phyloP scores from a whole-genome alignment of 768 basidiomycete genomes.

The Kwoniella bestiolae region DNA sequence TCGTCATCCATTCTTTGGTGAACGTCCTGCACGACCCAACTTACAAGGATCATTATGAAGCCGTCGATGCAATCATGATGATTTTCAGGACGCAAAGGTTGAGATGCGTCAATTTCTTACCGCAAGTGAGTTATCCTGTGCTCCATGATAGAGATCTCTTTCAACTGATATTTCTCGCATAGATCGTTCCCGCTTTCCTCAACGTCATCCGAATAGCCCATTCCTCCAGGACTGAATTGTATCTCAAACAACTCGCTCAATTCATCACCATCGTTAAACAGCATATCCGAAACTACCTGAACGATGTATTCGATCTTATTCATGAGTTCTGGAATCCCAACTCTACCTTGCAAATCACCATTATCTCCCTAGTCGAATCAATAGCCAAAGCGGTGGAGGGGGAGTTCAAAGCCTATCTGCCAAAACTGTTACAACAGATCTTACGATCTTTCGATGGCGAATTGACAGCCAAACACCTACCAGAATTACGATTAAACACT shows the following conservation, averaged over 20 bases:
- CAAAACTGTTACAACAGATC: slow-evolving; percentile 83
- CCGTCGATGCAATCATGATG: slow-evolving; percentile 96
- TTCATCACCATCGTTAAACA: slow-evolving; percentile 96
- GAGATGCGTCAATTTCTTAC: slow-evolving; percentile 92
- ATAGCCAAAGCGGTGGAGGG: slow-evolving; percentile 91
- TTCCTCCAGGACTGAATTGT: slow-evolving; percentile 76
- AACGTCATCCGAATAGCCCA: slow-evolving; percentile 77
- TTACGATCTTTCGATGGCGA: slow-evolving; percentile 66
- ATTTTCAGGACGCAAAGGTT: slow-evolving; percentile 98
- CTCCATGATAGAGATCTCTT: neutral
- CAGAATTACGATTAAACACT: slow-evolving; percentile 68
- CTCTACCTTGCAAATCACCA: slow-evolving; percentile 78
- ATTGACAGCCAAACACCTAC: slow-evolving; percentile 46
- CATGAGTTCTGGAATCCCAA: slow-evolving; percentile 82
- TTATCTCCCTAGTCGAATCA: slow-evolving; percentile 89
- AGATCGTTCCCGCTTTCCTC: slow-evolving; percentile 92
- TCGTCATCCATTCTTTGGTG: slow-evolving; percentile 85
- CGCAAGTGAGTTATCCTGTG: slow-evolving; percentile 67
- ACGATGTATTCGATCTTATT: slow-evolving; percentile 80
- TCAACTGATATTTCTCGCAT: neutral
- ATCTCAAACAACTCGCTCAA: slow-evolving; percentile 91
- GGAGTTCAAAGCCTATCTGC: slow-evolving; percentile 95
- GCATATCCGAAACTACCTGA: slow-evolving; percentile 89
- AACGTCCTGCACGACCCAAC: slow-evolving; percentile 87
- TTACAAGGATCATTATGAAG: slow-evolving; percentile 82